phyloP scores from a whole-genome alignment of 1,284 basidiomycete genomes.

The Rhizoctonia solani region DNA sequence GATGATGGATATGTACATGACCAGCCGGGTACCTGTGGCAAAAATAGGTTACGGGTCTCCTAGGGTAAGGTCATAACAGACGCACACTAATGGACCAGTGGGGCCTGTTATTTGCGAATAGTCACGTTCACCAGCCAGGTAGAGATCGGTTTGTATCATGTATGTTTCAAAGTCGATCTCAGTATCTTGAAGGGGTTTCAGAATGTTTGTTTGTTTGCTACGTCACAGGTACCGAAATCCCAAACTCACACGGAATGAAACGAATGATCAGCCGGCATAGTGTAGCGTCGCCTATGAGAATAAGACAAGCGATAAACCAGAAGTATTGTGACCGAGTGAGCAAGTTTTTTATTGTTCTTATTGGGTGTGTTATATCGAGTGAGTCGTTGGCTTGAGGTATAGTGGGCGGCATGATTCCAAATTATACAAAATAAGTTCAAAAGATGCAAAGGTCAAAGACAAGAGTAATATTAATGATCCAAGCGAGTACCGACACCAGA shows the following conservation, averaged over 20 bases:
- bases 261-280: slow-evolving; percentile 78
- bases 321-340: slow-evolving; percentile 67
- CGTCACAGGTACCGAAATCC: slow-evolving; percentile 32
- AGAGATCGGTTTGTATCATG: slow-evolving; percentile 82
- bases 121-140: slow-evolving; percentile 80
- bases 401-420: slow-evolving; percentile 4
- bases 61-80: slow-evolving; percentile 35
- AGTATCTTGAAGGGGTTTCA: slow-evolving; percentile 67
- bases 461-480: not conserved
- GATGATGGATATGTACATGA: slow-evolving; percentile 82
- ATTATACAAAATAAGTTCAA: not conserved
- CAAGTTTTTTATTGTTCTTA: slow-evolving; percentile 44
- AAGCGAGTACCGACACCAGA: not conserved
- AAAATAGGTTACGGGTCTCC: not conserved
- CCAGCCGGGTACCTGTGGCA: slow-evolving; percentile 86
- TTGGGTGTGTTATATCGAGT: slow-evolving; percentile 12
- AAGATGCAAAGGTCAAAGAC: not conserved
- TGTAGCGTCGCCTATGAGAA: slow-evolving; percentile 71
- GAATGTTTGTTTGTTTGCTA: slow-evolving; percentile 5
- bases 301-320: slow-evolving; percentile 62
- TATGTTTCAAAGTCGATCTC: slow-evolving; percentile 98
- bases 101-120: slow-evolving; percentile 88
- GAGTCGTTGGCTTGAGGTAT: slow-evolving; percentile 18
- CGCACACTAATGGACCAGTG: slow-evolving; percentile 92
- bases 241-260: slow-evolving; percentile 78